These are phyloP conservation scores for Linanthus parryae DNA, from an alignment of 148 eudicot species.

Conservation along the genomic window DNA sequence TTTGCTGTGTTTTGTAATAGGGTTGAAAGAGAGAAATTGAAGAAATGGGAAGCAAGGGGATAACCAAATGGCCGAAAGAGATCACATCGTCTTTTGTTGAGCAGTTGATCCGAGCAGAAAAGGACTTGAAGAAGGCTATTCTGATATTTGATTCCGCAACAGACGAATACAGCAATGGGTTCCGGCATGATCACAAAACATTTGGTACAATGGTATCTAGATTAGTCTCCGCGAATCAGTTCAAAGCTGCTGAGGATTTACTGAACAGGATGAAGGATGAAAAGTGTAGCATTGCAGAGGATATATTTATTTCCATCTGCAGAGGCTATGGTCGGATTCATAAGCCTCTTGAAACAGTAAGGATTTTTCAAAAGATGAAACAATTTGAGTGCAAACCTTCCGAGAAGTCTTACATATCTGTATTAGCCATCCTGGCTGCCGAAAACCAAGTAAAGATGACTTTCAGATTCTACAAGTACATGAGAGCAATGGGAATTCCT, in stretches of 20 bases:
- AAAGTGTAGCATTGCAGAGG: conserved; percentile 47
- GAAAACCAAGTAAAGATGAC: conserved; percentile 77
- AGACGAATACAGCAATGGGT: conserved; percentile 73
- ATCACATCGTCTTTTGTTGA: conserved; percentile 58
- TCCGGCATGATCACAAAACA: conserved; percentile 60
- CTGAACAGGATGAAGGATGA: conserved; percentile 78
- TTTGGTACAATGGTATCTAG: conserved; percentile 64
- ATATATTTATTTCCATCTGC: conserved; percentile 54
- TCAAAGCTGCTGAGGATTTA: conserved; percentile 72
- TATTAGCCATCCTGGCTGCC: conserved; percentile 71
- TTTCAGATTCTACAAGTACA: conserved; percentile 57
- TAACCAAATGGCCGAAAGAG: conserved; percentile 72
- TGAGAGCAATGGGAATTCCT: conserved; percentile 64
- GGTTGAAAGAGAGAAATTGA: too few species aligned
- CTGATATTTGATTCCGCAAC: conserved; percentile 74
- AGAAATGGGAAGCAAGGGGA: conserved; percentile 36
- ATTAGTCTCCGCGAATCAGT: conserved; percentile 65
- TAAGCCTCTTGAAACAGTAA: conserved; percentile 66
- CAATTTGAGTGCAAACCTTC: conserved; percentile 53
- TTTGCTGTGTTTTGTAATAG: too few species aligned
- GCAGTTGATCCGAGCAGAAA: conserved; percentile 67
- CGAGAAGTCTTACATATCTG: conserved; percentile 53
- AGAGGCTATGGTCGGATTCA: conserved; percentile 89
- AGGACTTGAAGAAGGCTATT: conserved; percentile 56
- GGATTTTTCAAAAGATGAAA: conserved; percentile 64